These are phyloP conservation scores for Rosa persica DNA, from an alignment of 306 rosid genomes.

Conservation along the genomic window DNA sequence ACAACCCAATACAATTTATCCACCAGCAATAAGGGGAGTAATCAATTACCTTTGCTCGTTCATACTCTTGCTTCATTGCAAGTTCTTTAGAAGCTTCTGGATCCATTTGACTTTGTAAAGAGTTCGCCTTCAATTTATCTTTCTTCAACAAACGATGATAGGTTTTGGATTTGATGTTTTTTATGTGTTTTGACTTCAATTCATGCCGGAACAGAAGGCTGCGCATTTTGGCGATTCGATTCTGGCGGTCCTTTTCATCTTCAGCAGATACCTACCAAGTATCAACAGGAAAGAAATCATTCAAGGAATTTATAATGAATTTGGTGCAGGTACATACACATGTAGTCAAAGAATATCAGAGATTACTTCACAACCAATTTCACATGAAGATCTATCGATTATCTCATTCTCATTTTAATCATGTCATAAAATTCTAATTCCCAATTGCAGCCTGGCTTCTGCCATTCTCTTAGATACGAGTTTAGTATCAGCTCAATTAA, in stretches of 20 bases:
- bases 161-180: slow-evolving; percentile 85
- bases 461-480: neutral
- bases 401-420: neutral
- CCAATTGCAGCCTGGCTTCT: neutral
- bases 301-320: neutral
- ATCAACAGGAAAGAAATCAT: neutral
- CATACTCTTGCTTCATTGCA: slow-evolving; percentile 73
- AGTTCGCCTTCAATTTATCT: slow-evolving; percentile 59
- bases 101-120: slow-evolving; percentile 53
- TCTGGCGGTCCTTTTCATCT: slow-evolving; percentile 79
- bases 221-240: slow-evolving; percentile 89
- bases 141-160: slow-evolving; percentile 81
- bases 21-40: neutral
- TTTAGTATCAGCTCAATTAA: neutral
- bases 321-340: neutral
- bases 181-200: slow-evolving; percentile 67
- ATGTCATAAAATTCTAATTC: neutral
- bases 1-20: neutral
- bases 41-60: slow-evolving; percentile 75
- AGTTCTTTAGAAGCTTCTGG: slow-evolving; percentile 80
- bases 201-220: slow-evolving; percentile 84
- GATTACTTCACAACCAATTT: neutral
- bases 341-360: neutral
- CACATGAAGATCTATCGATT: neutral
- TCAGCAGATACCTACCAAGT: slow-evolving; percentile 64